Evolutionary conservation across 2,329 filamentous ascomycete genomes (phyloP), one percentile per base, ranked within the genome.

Genomic region (Colletotrichum godetiae): DNA sequence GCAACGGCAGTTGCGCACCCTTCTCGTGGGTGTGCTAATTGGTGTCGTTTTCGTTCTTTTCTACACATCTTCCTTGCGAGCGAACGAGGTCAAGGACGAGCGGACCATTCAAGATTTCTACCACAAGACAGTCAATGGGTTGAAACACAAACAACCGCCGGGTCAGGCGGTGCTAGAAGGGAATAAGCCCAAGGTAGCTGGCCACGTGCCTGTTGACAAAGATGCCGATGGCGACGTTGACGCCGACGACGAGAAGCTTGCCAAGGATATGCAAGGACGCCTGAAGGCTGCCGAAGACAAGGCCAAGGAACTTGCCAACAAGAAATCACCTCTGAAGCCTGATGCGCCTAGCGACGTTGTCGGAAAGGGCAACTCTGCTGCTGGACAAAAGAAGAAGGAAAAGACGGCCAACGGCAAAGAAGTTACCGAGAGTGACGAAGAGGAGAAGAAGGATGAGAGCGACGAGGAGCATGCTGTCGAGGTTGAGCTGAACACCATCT

Each of bases 401-500:
- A 85, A 74, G 75, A 74, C 76, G 84, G 77, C 89, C 87, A 79
- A 88, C 85, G 80, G 84, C 85, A 82, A 85, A 81, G 75, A 80
- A 15, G 78, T 76, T 59, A 80, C 82, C 70, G 79, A 82, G 52
- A 76, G 77, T 11, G 69, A 76, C 70, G 77, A 78, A 55, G 78
- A 77, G 35, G 79, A 81, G 74, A 82, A 85, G 61, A 82, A 85
- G 73, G 79, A 83, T 33, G 87, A 91, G 80, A 88, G 88, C 13
- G 84, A 88, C 35, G 88, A 92, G 74, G 89, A 92, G 67, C 87
- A 90, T 68, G 88, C 91, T 68, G 90, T 93, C 2, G 92, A 95
- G 80, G 84, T 85, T 22, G 94, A 95, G 81, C 83, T 98, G 75
- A 93, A 95, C 78, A 82, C 83, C 8, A 97, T 98, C 61, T 83